These are phyloP conservation scores for Phaffia australis DNA, from an alignment of 768 basidiomycete genomes.

Conservation along the genomic window DNA sequence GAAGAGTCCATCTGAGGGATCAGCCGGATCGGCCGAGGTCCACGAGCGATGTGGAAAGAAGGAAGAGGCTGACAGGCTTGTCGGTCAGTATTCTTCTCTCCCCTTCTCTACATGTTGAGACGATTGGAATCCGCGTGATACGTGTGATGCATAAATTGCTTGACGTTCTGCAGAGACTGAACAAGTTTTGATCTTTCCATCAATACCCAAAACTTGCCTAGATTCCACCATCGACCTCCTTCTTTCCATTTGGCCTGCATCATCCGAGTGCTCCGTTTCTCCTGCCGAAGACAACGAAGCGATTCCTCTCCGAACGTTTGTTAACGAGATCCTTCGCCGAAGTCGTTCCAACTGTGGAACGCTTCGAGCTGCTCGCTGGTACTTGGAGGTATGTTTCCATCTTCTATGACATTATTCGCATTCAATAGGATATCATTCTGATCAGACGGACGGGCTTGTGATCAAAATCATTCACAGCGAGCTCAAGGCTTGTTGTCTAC, in stretches of 20 bases:
- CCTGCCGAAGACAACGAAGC: conserved; percentile 13
- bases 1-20: too few relatives aligned
- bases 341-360: conserved; percentile 74
- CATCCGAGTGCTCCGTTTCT: background rate
- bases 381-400: conserved; percentile 43
- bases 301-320: conserved; percentile 58
- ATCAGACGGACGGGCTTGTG: background rate
- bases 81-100: conserved; percentile 12
- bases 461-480: background rate
- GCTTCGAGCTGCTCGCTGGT: conserved; percentile 58
- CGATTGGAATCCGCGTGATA: too few relatives aligned
- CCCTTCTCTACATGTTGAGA: too few relatives aligned
- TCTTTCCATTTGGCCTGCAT: conserved; percentile 16
- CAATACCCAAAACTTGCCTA: background rate
- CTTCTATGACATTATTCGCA: conserved; percentile 36
- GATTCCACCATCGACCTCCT: conserved; percentile 25
- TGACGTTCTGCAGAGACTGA: too few relatives aligned
- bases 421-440: background rate
- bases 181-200: background rate
- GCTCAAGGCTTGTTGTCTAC: conserved; percentile 11
- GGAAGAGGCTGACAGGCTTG: conserved; percentile 22
- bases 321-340: conserved; percentile 77
- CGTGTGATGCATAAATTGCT: too few relatives aligned
- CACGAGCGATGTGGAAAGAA: conserved; percentile 13
- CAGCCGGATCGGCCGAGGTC: background rate